phyloP scores from a whole-genome alignment of 148 eudicot species.

The Amaranthus cruentus region DNA sequence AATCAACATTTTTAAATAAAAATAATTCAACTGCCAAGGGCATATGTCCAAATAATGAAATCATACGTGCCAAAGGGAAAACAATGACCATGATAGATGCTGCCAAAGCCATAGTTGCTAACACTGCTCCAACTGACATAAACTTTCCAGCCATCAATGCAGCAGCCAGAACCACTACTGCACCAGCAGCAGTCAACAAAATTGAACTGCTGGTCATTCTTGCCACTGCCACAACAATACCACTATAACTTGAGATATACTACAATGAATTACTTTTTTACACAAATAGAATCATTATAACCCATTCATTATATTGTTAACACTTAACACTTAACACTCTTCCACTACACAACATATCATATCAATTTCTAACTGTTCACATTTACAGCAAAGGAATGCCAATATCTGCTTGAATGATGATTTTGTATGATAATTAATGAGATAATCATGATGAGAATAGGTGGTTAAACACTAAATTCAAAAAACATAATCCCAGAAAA shows the following conservation, averaged over 20 bases:
- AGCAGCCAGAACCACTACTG: conserved; percentile 74
- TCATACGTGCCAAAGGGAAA: conserved; percentile 41
- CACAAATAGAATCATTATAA: conserved; percentile 6
- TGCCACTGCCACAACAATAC: conserved; percentile 44
- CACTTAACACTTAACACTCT: not conserved
- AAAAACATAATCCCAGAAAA: not conserved
- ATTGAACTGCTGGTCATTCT: conserved; percentile 35
- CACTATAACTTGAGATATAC: conserved; percentile 36
- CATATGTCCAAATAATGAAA: conserved; percentile 30
- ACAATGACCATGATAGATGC: conserved; percentile 36
- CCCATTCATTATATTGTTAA: conserved; percentile 6
- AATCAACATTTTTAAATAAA: not conserved
- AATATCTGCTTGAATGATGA: not conserved
- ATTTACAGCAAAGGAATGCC: not conserved
- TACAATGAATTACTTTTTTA: conserved; percentile 19
- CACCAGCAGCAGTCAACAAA: conserved; percentile 41
- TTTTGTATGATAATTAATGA: not conserved
- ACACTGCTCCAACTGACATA: conserved; percentile 40
- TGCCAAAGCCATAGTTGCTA: conserved; percentile 50
- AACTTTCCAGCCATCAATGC: conserved; percentile 52
- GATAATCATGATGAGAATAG: not conserved
- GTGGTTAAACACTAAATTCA: not conserved
- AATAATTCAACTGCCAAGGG: conserved; percentile 21
- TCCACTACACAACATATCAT: not conserved
- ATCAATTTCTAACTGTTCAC: not conserved